phyloP scores from a whole-genome alignment of 495 filamentous ascomycete species.

The Neurospora sp. region DNA sequence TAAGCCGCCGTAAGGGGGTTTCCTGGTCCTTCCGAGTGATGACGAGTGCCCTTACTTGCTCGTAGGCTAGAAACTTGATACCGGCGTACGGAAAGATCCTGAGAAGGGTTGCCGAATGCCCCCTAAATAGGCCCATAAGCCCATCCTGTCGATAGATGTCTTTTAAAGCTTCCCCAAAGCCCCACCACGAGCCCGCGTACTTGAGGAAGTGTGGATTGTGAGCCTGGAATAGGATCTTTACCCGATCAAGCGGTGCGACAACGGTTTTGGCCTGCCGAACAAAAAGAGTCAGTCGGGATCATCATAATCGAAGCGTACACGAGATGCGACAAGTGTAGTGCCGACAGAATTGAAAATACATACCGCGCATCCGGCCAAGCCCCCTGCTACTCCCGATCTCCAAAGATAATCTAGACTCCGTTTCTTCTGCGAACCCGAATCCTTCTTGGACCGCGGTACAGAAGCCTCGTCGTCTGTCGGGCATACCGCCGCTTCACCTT shows the following conservation, averaged over 20 bases:
- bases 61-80: conserved; percentile 96
- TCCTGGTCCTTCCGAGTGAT: conserved; percentile 66
- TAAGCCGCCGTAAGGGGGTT: conserved; percentile 65
- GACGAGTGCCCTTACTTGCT: conserved; percentile 73
- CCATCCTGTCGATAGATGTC: conserved; percentile 76
- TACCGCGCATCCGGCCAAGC: conserved; percentile 80
- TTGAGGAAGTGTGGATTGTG: conserved; percentile 88
- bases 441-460: conserved; percentile 20
- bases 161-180: conserved; percentile 63
- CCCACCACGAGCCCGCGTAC: conserved; percentile 81
- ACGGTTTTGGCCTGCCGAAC: conserved; percentile 74
- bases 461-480: conserved; percentile 30
- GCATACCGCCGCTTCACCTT: conserved; percentile 19
- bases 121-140: conserved; percentile 68
- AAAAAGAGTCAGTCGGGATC: neutral
- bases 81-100: conserved; percentile 96
- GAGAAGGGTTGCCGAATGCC: conserved; percentile 87
- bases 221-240: conserved; percentile 97
- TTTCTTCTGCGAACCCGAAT: conserved; percentile 36
- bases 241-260: conserved; percentile 90
- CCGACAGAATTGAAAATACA: conserved; percentile 11
- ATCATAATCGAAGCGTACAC: neutral
- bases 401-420: conserved; percentile 74
- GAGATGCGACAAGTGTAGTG: neutral
- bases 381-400: conserved; percentile 74